Evolutionary conservation across 2,329 filamentous ascomycete species (phyloP), one percentile per base, ranked within the genome.

Genomic region (Aureobasidium mangrovei): DNA sequence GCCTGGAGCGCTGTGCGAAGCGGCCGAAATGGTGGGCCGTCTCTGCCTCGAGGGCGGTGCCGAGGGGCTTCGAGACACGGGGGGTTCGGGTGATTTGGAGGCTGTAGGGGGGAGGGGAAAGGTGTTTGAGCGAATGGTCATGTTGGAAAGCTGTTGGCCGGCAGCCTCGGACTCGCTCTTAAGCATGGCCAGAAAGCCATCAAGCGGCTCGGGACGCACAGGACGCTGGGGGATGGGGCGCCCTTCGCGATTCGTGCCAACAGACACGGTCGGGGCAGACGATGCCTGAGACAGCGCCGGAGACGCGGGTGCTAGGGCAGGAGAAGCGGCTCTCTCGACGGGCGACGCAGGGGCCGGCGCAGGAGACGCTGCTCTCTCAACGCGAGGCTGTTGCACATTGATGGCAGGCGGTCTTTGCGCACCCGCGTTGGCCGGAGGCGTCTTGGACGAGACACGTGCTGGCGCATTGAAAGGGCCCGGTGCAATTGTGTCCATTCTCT

Each of bases 401-500:
- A 53, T 43, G 12, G 49, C 39, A 27, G 49, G 49, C 10, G 49
- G 39, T 31, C 26, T 10, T 5, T 27, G 29, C 27, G 31, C 29
- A 32, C 35, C 10, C 24, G 39, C 28, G 31, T 27, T 42, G 7
- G 38, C 29, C 24, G 47, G 31, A 52, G 47, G 38, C 7, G 47
- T 40, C 10, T 36, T 29, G 12, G 47, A 52, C 7, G 47, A 27
- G 10, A 28, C 32, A 18, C 47, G 47, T 7, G 35, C 27, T 3
- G 45, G 33, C 8, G 74, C 63, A 58, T 80, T 78, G 60, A 86
- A 85, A 0, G 83, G 82, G 0, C 81, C 82, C 0, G 82, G 79
- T 2, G 78, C 75, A 60, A 85, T 80, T 5, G 73, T 76, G 60
- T 85, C 78, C 72, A 85, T 77, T 54, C 78, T 78, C 57, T 78